Conservation (phyloP, 805 yeast species). For the Kuraishia cidri region DNA sequence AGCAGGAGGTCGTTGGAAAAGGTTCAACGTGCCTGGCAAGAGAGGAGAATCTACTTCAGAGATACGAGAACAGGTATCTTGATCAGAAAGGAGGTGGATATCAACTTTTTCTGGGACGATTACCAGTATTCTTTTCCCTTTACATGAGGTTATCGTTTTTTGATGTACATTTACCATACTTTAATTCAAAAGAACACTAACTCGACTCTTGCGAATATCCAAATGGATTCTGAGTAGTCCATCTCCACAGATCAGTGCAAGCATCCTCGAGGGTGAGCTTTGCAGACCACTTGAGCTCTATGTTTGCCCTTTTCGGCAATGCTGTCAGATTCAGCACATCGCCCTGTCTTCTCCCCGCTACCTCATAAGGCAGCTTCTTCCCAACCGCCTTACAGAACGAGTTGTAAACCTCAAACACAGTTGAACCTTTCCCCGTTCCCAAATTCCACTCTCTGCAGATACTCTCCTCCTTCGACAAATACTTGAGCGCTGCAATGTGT, state of each 20-base stretch:
- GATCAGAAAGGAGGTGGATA: background rate
- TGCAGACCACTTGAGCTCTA: constrained; percentile 60
- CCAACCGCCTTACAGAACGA: constrained; percentile 64
- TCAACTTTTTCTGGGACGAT: background rate
- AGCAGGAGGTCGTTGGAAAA: constrained; percentile 12
- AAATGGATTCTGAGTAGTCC: constrained; percentile 62
- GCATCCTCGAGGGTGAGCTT: constrained; percentile 48
- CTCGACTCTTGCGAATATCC: no score
- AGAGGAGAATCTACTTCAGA: constrained; percentile 7
- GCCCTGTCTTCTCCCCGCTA: constrained; percentile 63
- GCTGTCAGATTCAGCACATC: constrained; percentile 75
- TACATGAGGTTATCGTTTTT: no score
- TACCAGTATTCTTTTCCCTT: background rate
- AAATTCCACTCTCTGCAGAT: constrained; percentile 73
- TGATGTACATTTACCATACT: no score
- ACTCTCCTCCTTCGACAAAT: constrained; percentile 23
- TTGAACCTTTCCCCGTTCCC: constrained; percentile 73
- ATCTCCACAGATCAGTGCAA: constrained; percentile 67
- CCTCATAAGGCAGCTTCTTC: constrained; percentile 50
- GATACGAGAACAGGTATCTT: no score
- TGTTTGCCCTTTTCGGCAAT: constrained; percentile 56
- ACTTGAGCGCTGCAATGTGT: constrained; percentile 61
- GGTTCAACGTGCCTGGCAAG: constrained; percentile 16
- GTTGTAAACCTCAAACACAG: constrained; percentile 62
- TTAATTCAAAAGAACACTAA: no score